Base-by-base conservation (phyloP, 345 rosid species). In the Geranium rotundifolium region DNA sequence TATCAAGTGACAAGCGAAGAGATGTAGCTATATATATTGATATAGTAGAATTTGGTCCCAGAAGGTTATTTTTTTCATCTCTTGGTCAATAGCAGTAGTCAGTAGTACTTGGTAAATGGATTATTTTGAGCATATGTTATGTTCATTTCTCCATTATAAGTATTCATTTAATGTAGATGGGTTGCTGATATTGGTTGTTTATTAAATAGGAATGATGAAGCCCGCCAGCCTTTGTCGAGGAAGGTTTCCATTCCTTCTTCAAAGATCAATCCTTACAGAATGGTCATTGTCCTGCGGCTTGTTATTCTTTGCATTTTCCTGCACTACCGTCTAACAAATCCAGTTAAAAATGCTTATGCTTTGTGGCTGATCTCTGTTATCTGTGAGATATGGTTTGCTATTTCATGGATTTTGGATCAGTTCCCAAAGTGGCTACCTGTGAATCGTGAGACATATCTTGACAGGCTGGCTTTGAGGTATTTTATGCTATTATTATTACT, bases 341-440 rank as follows among this genome's bases (percentile, higher is more conserved):
- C 73, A 2, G 73, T 70, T 58, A 29, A 50, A 12, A 58, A 64
- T 41, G 73, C 68, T 1, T 59, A 64, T 54, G 56, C 59, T 5
- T 29, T 64, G 68, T 70, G 73, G 73, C 37, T 58, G 29, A 59
- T 63, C 41, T 59, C 64, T n/a, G 68, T 70, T 16, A 39, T 56
- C n/a, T 70, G 73, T 17, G 73, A 70, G 64, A 64, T 64, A 13
- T 70, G 73, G 73, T 64, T 70, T 0, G 57, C 65, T 17, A 46
- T 70, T 56, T 56, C 73, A 8, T 70, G 73, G 73, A 70, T 70
- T 1, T 29, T 70, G 60, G 73, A 70, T 37, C 69, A 70, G 69
- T 49, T 70, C 60, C 64, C 69, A 1, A 70, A 70, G 60, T 70
- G 73, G 73, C 19, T 17, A 2, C 73, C 73, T 0, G 57, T 70